These are phyloP conservation scores for Rhodofomes roseus DNA, from an alignment of 1,284 basidiomycete genomes.

Conservation along the genomic window DNA sequence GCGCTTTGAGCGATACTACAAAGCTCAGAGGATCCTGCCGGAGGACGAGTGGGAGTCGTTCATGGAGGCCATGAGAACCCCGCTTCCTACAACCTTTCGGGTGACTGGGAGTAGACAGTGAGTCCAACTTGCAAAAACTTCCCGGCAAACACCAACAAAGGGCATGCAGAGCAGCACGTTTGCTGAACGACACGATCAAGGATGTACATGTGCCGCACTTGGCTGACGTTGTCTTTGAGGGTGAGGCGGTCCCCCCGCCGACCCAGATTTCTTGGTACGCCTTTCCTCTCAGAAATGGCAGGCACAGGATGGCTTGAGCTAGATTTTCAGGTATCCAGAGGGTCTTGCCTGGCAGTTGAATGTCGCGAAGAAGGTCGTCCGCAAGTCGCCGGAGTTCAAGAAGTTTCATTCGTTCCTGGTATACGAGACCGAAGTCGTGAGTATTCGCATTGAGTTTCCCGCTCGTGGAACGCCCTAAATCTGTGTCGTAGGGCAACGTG, in stretches of 20 bases:
- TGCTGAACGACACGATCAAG: slow-evolving; percentile 73
- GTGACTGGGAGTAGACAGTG: slow-evolving; percentile 87
- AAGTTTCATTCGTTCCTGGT: slow-evolving; percentile 97
- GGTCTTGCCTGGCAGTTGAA: slow-evolving; percentile 96
- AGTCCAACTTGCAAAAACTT: slow-evolving; percentile 1
- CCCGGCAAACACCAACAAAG: neutral
- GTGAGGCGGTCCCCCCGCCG: slow-evolving; percentile 74
- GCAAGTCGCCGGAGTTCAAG: slow-evolving; percentile 93
- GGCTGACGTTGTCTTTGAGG: slow-evolving; percentile 77
- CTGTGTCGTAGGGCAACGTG: slow-evolving; percentile 79
- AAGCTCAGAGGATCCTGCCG: slow-evolving; percentile 65
- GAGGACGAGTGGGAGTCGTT: slow-evolving; percentile 81
- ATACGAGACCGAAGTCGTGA: slow-evolving; percentile 94
- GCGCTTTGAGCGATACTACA: slow-evolving; percentile 76
- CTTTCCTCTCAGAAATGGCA: slow-evolving; percentile 1
- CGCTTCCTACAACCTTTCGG: slow-evolving; percentile 93
- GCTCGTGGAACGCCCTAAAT: neutral
- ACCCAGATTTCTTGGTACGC: slow-evolving; percentile 78
- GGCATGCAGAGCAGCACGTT: slow-evolving; percentile 57
- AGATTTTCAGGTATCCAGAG: slow-evolving; percentile 77
- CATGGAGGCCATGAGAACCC: slow-evolving; percentile 62
- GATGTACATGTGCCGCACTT: slow-evolving; percentile 79
- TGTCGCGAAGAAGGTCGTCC: slow-evolving; percentile 85
- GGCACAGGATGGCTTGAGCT: neutral
- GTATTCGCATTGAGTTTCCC: slow-evolving; percentile 24